Conservation (phyloP, 2,329 filamentous ascomycete genomes). For the Penicillium italicum region DNA sequence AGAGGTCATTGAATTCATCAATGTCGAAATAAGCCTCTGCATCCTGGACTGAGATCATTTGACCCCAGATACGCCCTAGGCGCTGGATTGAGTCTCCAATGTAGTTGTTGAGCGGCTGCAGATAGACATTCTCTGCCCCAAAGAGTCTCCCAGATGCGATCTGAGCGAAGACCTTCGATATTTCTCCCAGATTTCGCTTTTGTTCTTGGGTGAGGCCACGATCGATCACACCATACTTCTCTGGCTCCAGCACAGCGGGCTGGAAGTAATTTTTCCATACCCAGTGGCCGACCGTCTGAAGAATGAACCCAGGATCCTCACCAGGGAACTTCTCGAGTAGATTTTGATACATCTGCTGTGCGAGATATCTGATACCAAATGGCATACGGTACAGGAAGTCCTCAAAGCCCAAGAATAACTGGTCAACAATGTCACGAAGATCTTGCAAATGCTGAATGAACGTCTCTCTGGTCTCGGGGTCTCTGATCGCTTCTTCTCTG, state of each 20-base stretch:
- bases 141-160: constrained; percentile 85
- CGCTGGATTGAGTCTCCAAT: constrained; percentile 79
- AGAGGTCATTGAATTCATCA: constrained; percentile 97
- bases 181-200: constrained; percentile 85
- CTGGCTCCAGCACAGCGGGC: constrained; percentile 81
- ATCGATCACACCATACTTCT: constrained; percentile 90
- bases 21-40: constrained; percentile 94
- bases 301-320: constrained; percentile 71
- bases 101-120: constrained; percentile 92
- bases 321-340: constrained; percentile 73
- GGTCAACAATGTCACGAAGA: constrained; percentile 88
- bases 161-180: constrained; percentile 87
- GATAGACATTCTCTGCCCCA: constrained; percentile 89
- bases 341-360: constrained; percentile 77
- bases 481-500: constrained; percentile 89
- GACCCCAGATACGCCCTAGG: constrained; percentile 69
- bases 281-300: constrained; percentile 86
- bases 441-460: constrained; percentile 96
- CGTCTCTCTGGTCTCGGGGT: constrained; percentile 83
- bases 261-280: constrained; percentile 92
- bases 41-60: constrained; percentile 77
- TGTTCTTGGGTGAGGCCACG: constrained; percentile 84
- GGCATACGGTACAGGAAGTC: constrained; percentile 84
- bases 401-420: constrained; percentile 78
- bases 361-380: constrained; percentile 84